Evolutionary conservation across 345 rosid species (phyloP), one percentile per base, ranked within the genome.

Genomic region (Firmiana major): DNA sequence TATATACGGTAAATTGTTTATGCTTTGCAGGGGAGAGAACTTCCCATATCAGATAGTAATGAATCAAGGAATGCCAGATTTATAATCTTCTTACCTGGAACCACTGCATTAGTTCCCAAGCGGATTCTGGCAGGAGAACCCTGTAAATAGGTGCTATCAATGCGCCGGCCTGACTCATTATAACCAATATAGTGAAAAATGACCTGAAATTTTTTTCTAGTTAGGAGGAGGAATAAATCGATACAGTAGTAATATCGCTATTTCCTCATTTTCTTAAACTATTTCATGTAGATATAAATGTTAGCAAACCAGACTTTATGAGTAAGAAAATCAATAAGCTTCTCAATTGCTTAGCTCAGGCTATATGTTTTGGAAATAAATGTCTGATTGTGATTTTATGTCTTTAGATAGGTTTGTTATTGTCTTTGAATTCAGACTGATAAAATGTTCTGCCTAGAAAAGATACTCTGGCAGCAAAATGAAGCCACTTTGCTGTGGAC

Each of bases 61-160:
- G 24, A 45, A 45, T 16, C 2, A 28, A 49, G 22, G 15, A 46
- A 26, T 42, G 53, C 22, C 38, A 59, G 40, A 57, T 22, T 57
- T 42, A 22, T 58, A 49, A 38, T 73, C 64, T 43, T 34, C 62
- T 81, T 79, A 87, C 99, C 98, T 81, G 99, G 98, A 83, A 96
- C 96, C 77, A 96, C 85, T 21, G 94, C 92, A 80, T 90, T 93
- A 70, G 89, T 93, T 77, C 98, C 99, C 88, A 93, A 31, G 54
- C 96, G 98, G 72, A 95, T 92, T 73, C 79, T 93, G 78, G 97
- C 98, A 54, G 98, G 98, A 76, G 94, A 63, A 22, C 97, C 97
- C 58, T 95, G 97, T 31, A 90, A 77, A 73, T 95, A 95, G 63
- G 94, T 93, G 85, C 97, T 95, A 66, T 95, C 99, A 65, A 95